Percentiles rank a stretch among this genome's conserved stretches.
phyloP scores from a whole-genome alignment of 2,329 filamentous ascomycete species.

The Cryphonectria parasitica region DNA sequence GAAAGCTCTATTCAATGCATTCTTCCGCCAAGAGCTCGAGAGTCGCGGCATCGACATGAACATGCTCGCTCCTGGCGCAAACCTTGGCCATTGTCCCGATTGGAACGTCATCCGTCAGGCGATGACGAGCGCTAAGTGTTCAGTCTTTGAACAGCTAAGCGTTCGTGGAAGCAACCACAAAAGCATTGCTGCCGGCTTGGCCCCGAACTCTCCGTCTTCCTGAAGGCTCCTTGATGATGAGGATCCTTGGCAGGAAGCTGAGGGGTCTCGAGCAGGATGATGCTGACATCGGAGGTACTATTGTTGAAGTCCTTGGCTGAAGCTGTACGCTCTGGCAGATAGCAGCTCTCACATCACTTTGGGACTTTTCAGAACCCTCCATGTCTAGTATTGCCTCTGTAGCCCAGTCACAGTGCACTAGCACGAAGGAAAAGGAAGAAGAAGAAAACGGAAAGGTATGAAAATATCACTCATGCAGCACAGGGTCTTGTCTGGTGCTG shows the following conservation, averaged over 20 bases:
- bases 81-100: not conserved
- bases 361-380: not conserved
- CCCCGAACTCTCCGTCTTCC: not conserved
- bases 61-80: not conserved
- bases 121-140: not conserved
- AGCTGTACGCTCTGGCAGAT: not conserved
- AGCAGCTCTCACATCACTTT: not conserved
- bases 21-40: not conserved
- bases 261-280: not conserved
- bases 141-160: not conserved
- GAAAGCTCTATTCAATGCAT: not conserved
- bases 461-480: not conserved
- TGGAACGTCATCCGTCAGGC: not conserved
- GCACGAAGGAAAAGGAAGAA: not conserved
- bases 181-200: not conserved
- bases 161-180: not conserved
- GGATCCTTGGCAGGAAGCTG: not conserved
- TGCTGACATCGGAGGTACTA: not conserved
- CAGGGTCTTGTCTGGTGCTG: not conserved
- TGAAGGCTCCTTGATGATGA: not conserved
- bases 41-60: not conserved
- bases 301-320: not conserved
- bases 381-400: not conserved
- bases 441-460: not conserved
- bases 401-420: not conserved